Conservation (phyloP, 352 stramenopile species). For the Globisporangium apiculatum region DNA sequence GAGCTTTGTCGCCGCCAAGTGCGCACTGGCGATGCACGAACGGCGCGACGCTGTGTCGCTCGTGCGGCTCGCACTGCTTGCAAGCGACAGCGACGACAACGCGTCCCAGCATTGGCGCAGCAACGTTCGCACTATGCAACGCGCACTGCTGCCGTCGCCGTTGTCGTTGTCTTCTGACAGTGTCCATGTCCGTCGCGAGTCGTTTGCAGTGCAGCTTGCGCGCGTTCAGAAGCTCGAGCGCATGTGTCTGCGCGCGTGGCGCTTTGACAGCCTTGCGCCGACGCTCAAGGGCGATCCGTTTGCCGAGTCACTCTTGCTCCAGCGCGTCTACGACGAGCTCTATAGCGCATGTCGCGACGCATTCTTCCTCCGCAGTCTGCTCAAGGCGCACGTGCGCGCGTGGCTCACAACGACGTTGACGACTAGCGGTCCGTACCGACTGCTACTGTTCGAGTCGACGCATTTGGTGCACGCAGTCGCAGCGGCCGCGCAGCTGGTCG, state of each 20-base stretch:
- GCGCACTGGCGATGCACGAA: conserved; percentile 16
- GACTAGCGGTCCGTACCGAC: background rate
- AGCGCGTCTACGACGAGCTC: conserved; percentile 43
- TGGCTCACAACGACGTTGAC: conserved; percentile 20
- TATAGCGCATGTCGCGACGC: conserved; percentile 33
- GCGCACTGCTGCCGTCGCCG: conserved; percentile 20
- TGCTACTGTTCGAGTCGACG: conserved; percentile 16
- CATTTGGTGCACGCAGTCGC: conserved; percentile 30
- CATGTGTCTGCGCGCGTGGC: conserved; percentile 55
- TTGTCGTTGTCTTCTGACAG: background rate
- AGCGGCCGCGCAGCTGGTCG: conserved; percentile 24
- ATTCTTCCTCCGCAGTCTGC: conserved; percentile 41
- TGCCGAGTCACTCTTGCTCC: conserved; percentile 44
- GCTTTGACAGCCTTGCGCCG: conserved; percentile 33
- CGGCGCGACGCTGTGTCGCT: conserved; percentile 13
- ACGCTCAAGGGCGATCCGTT: conserved; percentile 32
- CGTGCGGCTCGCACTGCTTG: conserved; percentile 21
- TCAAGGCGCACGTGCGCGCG: conserved; percentile 40
- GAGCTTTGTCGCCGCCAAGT: conserved; percentile 24
- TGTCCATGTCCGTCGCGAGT: conserved; percentile 21
- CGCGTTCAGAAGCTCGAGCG: conserved; percentile 52
- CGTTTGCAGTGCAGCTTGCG: conserved; percentile 32
- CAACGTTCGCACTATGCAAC: conserved; percentile 31
- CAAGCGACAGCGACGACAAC: background rate
- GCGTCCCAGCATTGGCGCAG: conserved; percentile 7